phyloP scores from a whole-genome alignment of 495 filamentous ascomycete species.

The Penicillium angulare region DNA sequence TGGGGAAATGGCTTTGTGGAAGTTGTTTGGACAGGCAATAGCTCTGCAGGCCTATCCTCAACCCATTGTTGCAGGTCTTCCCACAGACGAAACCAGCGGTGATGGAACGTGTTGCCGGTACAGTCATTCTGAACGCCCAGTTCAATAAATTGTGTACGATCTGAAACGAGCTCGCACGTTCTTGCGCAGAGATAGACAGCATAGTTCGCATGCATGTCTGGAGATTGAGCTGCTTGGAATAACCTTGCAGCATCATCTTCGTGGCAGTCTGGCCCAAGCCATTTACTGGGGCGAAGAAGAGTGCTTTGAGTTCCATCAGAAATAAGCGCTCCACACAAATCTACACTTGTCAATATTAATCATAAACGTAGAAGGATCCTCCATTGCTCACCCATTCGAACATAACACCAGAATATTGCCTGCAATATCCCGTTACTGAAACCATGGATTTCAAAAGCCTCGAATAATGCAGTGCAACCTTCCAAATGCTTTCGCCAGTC shows the following conservation, averaged over 20 bases:
- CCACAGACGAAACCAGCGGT: constrained; percentile 41
- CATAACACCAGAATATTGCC: constrained; percentile 52
- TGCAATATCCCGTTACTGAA: constrained; percentile 40
- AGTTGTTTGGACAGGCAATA: constrained; percentile 36
- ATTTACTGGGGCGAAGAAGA: constrained; percentile 39
- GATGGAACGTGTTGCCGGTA: constrained; percentile 20
- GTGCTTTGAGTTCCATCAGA: constrained; percentile 44
- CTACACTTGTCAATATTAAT: constrained; percentile 15
- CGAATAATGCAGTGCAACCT: constrained; percentile 46
- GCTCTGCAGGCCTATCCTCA: constrained; percentile 35
- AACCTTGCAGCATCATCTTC: constrained; percentile 29
- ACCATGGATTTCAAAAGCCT: constrained; percentile 40
- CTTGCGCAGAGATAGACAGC: constrained; percentile 46
- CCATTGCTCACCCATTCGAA: constrained; percentile 38
- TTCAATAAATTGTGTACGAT: constrained; percentile 37
- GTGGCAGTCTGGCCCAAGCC: constrained; percentile 32
- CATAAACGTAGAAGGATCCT: not conserved
- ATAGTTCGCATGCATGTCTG: constrained; percentile 46
- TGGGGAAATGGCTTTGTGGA: constrained; percentile 39
- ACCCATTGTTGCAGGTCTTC: constrained; percentile 43
- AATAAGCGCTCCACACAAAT: constrained; percentile 48
- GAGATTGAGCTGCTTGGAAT: constrained; percentile 28
- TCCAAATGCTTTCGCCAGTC: constrained; percentile 50
- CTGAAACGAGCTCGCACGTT: constrained; percentile 40
- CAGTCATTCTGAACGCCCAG: constrained; percentile 33